Evolutionary conservation across 257 asterid genomes (phyloP), one percentile per base, ranked within the genome.

Genomic region (Nicotiana tabacum): DNA sequence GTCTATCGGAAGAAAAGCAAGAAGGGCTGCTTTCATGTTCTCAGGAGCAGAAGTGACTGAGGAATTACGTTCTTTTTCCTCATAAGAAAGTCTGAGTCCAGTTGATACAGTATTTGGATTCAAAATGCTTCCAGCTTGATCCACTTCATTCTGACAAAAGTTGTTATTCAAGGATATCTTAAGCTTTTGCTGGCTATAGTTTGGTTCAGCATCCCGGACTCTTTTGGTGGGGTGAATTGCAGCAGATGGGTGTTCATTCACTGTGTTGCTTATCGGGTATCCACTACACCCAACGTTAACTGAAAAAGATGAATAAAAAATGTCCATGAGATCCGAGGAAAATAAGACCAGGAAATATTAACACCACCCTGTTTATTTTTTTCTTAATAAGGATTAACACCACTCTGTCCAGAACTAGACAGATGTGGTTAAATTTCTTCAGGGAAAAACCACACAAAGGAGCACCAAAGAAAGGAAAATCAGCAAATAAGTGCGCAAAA

Each of bases 51-150:
- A 81, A 76, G 82, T 27, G 76, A 43, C 30, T 35, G 84, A 64
- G 61, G 82, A 81, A 82, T 78, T 89, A 56, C 84, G 92, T 85
- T 90, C 94, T 43, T 91, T 95, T 78, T 91, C 93, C 84, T 90
- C 93, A 6, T 86, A 92, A 9, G 93, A 85, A 35, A 91, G 94
- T 81, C 87, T 87, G 83, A 92, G 92, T 27, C 97, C 96, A 18
- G 93, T 93, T 30, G 97, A 92, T 15, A 91, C 92, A 21, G 88
- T 82, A 89, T 88, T 90, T 27, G 90, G 90, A 83, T 90, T 93
- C 83, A 88, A 81, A 86, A 85, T 85, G 5, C 89, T 82, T 74
- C 92, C 93, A 51, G 82, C 66, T 58, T 68, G 89, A 78, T 81
- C 87, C 39, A 82, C 67, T 78, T 91, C 90, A 37, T 84, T 88